These are phyloP conservation scores for Trypanosoma avium DNA, from an alignment of 208 protist genomes.

Conservation along the genomic window DNA sequence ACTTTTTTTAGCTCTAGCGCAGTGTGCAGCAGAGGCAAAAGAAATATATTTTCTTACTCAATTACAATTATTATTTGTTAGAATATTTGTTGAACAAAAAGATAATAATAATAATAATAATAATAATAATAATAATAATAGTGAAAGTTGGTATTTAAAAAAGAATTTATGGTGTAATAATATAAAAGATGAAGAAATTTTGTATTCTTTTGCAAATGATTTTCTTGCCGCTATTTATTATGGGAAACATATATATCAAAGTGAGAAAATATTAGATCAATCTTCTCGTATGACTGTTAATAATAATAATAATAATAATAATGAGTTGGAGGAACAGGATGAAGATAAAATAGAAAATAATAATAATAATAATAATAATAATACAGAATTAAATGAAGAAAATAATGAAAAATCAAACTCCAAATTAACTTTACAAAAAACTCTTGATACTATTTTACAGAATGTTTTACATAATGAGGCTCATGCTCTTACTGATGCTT, in stretches of 20 bases:
- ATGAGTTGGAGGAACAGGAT: neutral
- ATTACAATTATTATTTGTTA: conserved; percentile 47
- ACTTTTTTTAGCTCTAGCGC: conserved; percentile 43
- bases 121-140: neutral
- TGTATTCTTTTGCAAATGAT: conserved; percentile 39
- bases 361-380: neutral
- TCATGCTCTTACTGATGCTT: conserved; percentile 3
- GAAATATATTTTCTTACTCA: conserved; percentile 42
- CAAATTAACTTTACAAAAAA: neutral
- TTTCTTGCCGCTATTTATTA: conserved; percentile 47
- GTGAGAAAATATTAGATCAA: conserved; percentile 9
- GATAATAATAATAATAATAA: neutral
- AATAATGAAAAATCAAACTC: neutral
- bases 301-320: neutral
- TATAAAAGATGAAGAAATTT: conserved; percentile 2
- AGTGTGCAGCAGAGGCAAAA: conserved; percentile 57
- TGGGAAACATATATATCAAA: conserved; percentile 24
- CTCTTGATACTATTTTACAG: conserved; percentile 8
- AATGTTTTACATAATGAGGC: conserved; percentile 9
- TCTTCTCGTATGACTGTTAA: neutral
- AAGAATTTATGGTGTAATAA: conserved; percentile 8
- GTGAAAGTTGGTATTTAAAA: conserved; percentile 3
- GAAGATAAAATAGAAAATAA: neutral
- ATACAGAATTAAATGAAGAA: neutral
- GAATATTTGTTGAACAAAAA: conserved; percentile 27